These are phyloP conservation scores for Mycena vulgaris DNA, from an alignment of 768 basidiomycete genomes.

Conservation along the genomic window DNA sequence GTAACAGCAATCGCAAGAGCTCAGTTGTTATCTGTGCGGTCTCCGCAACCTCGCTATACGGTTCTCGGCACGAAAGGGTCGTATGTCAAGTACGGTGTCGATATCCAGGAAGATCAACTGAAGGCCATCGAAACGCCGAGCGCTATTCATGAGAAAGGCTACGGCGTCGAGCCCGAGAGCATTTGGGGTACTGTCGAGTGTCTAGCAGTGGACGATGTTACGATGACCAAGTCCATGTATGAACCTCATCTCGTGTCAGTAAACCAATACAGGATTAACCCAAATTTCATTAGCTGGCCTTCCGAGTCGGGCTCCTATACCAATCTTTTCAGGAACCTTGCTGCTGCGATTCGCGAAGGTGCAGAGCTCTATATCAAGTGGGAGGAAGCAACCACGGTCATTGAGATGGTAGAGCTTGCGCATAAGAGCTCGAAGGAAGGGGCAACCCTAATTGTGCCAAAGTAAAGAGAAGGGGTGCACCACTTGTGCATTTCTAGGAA, in stretches of 20 bases:
- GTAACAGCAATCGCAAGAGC: slow-evolving; percentile 79
- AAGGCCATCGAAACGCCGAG: slow-evolving; percentile 66
- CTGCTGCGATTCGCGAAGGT: slow-evolving; percentile 70
- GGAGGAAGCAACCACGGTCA: slow-evolving; percentile 78
- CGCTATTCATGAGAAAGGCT: slow-evolving; percentile 60
- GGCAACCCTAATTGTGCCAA: slow-evolving; percentile 52
- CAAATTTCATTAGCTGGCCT: slow-evolving; percentile 67
- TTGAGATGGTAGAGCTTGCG: slow-evolving; percentile 86
- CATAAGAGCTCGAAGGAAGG: slow-evolving; percentile 77
- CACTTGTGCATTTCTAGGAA: neutral
- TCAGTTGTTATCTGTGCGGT: slow-evolving; percentile 77
- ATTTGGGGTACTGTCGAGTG: slow-evolving; percentile 77
- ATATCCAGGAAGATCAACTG: slow-evolving; percentile 86
- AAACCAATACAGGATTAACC: neutral
- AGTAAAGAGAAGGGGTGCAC: neutral
- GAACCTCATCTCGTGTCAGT: slow-evolving; percentile 27
- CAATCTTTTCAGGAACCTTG: slow-evolving; percentile 77
- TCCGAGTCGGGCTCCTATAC: slow-evolving; percentile 73
- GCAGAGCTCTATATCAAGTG: slow-evolving; percentile 76
- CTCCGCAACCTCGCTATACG: slow-evolving; percentile 78
- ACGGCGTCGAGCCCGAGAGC: slow-evolving; percentile 75
- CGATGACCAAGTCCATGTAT: slow-evolving; percentile 55
- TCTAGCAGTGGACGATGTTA: slow-evolving; percentile 62
- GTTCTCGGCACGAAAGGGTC: slow-evolving; percentile 82
- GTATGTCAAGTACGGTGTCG: slow-evolving; percentile 83